Base-by-base conservation (phyloP, 2,329 filamentous ascomycete genomes). In the Alternaria gaisen region DNA sequence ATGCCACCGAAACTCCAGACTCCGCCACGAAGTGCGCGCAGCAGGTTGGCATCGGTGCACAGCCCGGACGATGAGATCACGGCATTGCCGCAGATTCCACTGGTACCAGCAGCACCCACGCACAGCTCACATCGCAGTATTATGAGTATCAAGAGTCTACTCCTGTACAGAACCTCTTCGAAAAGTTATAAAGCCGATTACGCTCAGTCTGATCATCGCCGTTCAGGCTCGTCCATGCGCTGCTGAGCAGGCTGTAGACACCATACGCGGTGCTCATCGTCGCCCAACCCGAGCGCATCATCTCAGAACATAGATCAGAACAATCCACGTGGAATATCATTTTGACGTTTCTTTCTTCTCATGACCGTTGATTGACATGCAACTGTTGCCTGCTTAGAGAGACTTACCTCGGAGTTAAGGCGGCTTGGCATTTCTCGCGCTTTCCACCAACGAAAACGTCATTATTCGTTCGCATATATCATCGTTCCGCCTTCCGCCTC, bases 1-100 rank as follows among this genome's bases (percentile, higher is more conserved):
- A 36, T 53, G 12, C 63, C 71, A 3, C 70, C 72, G 22, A 46
- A 66, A 3, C 65, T 77, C 0, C 69, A 70, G 32, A 65, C 72
- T 3, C 64, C 73, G 16, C 74, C 72, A 1, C 54, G 47, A 24
- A 65, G 53, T 24, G 11, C 48, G 16, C 60, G 56, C 7, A 65
- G 58, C 14, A 69, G 60, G 24, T 30, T 56, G 28, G 66, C 64
- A 12, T 55, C 63, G 9, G 24, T 51, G 10, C 18, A 57, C 10
- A 56, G 56, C 5, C 58, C 60, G 20, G 61, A 64, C 1, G 66
- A 67, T 18, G 65, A 65, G 9, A 56, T 69, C 4, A 69, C 72
- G 1, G 63, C 66, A 11, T 58, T 68, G n/a, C 66, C 72, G 1
- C 56, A 54, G 24, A 41, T 63, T 41, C 53, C 64, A 2, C 14